These are phyloP conservation scores for Dispira simplex DNA, from an alignment of 192 early-diverging fungal species.

Conservation along the genomic window DNA sequence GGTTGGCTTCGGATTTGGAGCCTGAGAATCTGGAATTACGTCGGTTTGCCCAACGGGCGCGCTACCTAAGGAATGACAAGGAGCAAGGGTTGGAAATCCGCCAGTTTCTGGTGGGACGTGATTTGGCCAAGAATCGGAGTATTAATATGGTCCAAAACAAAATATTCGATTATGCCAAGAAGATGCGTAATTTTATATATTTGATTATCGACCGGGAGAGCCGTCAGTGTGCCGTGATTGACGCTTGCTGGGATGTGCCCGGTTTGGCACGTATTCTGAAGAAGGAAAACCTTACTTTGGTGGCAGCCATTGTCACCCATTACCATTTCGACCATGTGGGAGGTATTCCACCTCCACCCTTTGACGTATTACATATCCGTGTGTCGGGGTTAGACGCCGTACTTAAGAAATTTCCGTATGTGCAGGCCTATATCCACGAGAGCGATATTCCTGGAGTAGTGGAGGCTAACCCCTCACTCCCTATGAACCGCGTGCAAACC, in stretches of 20 bases:
- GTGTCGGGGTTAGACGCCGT: constrained; percentile 64
- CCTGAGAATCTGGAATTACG: constrained; percentile 32
- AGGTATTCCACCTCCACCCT: constrained; percentile 76
- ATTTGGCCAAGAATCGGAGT: constrained; percentile 37
- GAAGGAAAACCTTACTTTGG: constrained; percentile 42
- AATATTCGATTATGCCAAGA: constrained; percentile 59
- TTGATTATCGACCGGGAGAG: constrained; percentile 50
- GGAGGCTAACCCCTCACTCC: constrained; percentile 48
- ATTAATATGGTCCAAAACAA: constrained; percentile 55
- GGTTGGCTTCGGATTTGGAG: constrained; percentile 27
- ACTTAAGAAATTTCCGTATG: constrained; percentile 52
- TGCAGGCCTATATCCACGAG: constrained; percentile 59
- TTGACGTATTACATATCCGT: constrained; percentile 57
- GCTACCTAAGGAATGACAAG: constrained; percentile 36
- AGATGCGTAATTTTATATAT: constrained; percentile 82
- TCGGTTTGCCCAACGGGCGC: constrained; percentile 30
- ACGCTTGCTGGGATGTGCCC: constrained; percentile 92
- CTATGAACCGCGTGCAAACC: constrained; percentile 29
- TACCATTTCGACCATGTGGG: constrained; percentile 81
- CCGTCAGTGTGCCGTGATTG: constrained; percentile 63
- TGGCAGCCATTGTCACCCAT: constrained; percentile 64
- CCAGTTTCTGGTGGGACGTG: constrained; percentile 53
- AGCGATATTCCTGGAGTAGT: constrained; percentile 54
- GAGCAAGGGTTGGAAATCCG: constrained; percentile 41
- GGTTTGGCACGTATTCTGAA: constrained; percentile 49